Conservation (phyloP, 2,329 filamentous ascomycete species). For the Hymenoscyphus scutula region DNA sequence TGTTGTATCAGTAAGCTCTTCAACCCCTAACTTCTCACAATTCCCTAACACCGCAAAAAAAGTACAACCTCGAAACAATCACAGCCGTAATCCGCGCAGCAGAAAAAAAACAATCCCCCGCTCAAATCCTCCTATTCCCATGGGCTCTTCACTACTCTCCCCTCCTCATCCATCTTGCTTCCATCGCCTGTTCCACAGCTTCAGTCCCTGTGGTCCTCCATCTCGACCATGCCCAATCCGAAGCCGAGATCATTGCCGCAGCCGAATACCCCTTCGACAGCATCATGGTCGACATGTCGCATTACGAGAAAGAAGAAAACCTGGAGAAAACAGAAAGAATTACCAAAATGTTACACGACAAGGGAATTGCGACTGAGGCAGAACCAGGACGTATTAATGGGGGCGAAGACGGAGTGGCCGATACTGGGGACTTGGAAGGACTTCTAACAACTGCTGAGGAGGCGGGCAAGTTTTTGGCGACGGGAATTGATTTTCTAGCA, state of each 20-base stretch:
- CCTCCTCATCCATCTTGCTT: constrained; percentile 52
- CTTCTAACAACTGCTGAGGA: constrained; percentile 62
- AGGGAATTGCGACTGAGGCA: constrained; percentile 67
- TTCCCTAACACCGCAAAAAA: background rate
- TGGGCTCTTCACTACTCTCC: constrained; percentile 66
- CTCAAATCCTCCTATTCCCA: constrained; percentile 70
- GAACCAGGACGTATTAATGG: constrained; percentile 71
- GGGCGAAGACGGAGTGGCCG: constrained; percentile 71
- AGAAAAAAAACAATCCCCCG: constrained; percentile 61
- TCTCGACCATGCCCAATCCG: constrained; percentile 65
- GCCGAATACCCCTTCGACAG: constrained; percentile 62
- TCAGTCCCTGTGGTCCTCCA: constrained; percentile 60
- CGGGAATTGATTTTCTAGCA: constrained; percentile 65
- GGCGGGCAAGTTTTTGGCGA: constrained; percentile 60
- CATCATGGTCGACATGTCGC: constrained; percentile 77
- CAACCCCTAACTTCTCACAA: background rate
- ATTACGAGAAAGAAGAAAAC: constrained; percentile 70
- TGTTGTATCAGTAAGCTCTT: constrained; percentile 43
- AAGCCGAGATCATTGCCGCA: constrained; percentile 55
- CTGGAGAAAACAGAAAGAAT: constrained; percentile 61
- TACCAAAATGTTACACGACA: constrained; percentile 60
- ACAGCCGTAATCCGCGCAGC: constrained; percentile 66
- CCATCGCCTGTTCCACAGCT: constrained; percentile 52
- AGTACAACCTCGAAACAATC: constrained; percentile 70
- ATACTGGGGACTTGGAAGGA: constrained; percentile 61